Conservation (phyloP, 371 early-diverging fungal species). For the Apophysomyces trapeziformis region DNA sequence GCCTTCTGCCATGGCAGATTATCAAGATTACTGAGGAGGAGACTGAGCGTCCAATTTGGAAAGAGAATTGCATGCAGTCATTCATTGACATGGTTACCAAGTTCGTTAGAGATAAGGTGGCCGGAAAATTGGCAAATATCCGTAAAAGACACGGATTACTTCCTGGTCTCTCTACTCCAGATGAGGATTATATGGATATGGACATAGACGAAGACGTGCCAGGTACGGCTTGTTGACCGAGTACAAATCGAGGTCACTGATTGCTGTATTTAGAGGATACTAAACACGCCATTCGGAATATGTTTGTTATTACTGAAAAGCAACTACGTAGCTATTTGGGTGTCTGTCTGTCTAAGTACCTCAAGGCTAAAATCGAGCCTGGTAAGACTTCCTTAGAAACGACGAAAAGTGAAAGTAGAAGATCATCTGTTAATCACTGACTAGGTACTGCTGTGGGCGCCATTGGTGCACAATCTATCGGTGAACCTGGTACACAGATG, state of each 20-base stretch:
- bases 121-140: slow-evolving; percentile 52
- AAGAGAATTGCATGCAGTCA: slow-evolving; percentile 64
- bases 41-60: slow-evolving; percentile 59
- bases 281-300: slow-evolving; percentile 65
- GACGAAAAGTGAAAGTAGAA: slow-evolving; percentile 2
- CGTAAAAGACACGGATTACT: slow-evolving; percentile 55
- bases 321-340: slow-evolving; percentile 78
- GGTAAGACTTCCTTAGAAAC: slow-evolving; percentile 39
- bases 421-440: not conserved
- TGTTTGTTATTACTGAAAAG: slow-evolving; percentile 72
- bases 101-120: slow-evolving; percentile 62
- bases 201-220: slow-evolving; percentile 61
- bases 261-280: slow-evolving; percentile 35
- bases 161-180: slow-evolving; percentile 60
- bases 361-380: slow-evolving; percentile 91
- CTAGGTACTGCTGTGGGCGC: slow-evolving; percentile 92
- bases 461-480: slow-evolving; percentile 98
- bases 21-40: slow-evolving; percentile 54
- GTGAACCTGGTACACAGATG: slow-evolving; percentile 99
- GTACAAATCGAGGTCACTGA: not conserved
- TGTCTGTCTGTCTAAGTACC: slow-evolving; percentile 84
- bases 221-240: slow-evolving; percentile 18
- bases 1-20: slow-evolving; percentile 79
- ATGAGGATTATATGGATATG: slow-evolving; percentile 68
- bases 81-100: slow-evolving; percentile 64